Evolutionary conservation across 352 stramenopile genomes (phyloP), one percentile per base, ranked within the genome.

Genomic region (Thalassiosira exigua): DNA sequence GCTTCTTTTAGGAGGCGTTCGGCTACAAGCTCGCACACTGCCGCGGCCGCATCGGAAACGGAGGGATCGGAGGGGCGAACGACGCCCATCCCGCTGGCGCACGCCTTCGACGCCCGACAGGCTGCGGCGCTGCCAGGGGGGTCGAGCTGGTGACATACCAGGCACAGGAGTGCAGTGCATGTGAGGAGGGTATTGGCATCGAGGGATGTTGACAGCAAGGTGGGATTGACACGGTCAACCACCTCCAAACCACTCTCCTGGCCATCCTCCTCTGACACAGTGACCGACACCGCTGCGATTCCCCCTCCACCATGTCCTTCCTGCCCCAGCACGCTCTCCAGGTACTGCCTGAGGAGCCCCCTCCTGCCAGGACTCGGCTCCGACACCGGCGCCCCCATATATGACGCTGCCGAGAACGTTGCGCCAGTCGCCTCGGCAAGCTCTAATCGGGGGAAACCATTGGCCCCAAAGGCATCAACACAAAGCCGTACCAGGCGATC

Each of bases 391-490:
- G 78, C 73, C 24, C 86, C 86, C 39, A 83, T 75, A 66, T 93
- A 93, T 2, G 79, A 90, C 21, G 86, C 90, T 9, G 88, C 84
- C 3, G 84, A 90, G 64, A 92, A 92, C 17, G 74, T 88, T 1
- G 88, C 82, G 39, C 83, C 58, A 2, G 91, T 50, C 0, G 88
- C 80, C 76, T 93, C 85, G n/a, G 88, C 86, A 21, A 92, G 50
- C 68, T 92, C 81, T 22, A 76, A 60, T 22, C 88, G 69, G 9
- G 88, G 88, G 84, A 92, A 93, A 30, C 84, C 84, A 82, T 89
- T 89, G 26, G 79, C 42, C 5, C 88, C 88, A 81, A 93, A 92
- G 1, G 88, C 88, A 84, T 93, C 88, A 59, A 92, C 90, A 0
- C 79, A 87, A 30, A 89, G 73, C 29, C 82, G 78, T 61, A 93